Percentiles rank a stretch among this genome's conserved stretches.
These are phyloP conservation scores for Beauveria caledonica DNA, from an alignment of 2,329 filamentous ascomycete genomes.

Conservation along the genomic window DNA sequence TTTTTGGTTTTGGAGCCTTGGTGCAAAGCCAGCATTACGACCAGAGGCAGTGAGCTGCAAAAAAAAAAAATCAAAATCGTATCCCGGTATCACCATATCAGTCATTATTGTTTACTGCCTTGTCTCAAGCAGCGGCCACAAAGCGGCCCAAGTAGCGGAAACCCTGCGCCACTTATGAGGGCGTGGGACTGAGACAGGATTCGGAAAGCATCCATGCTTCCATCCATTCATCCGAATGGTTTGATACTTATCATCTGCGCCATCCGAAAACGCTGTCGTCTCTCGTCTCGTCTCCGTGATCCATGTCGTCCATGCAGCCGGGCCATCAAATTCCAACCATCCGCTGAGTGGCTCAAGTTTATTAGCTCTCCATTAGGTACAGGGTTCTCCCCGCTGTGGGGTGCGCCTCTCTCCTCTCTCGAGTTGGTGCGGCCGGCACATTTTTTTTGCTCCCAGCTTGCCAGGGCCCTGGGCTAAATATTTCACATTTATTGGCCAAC, in stretches of 20 bases:
- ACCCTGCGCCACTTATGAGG: not conserved
- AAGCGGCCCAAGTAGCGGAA: not conserved
- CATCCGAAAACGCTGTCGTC: too few relatives aligned
- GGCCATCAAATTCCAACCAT: not conserved
- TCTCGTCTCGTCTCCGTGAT: too few relatives aligned
- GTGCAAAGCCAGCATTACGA: too few relatives aligned
- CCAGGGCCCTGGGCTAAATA: too few relatives aligned
- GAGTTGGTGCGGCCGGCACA: too few relatives aligned
- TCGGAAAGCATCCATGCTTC: not conserved
- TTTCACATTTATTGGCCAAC: not conserved
- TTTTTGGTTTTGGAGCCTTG: too few relatives aligned
- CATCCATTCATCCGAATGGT: not conserved
- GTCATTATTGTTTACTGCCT: not conserved
- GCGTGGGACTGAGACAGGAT: slow-evolving; percentile 4
- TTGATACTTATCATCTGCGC: too few relatives aligned
- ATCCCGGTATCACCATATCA: too few relatives aligned
- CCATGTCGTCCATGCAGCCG: too few relatives aligned
- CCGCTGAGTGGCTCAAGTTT: not conserved
- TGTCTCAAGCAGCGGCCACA: not conserved
- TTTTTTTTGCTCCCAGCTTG: too few relatives aligned
- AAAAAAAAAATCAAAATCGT: too few relatives aligned
- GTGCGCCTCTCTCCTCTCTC: not conserved
- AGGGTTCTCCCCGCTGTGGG: not conserved
- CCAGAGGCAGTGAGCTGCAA: too few relatives aligned
- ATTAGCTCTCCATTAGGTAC: not conserved